Evolutionary conservation across 345 rosid species (phyloP).

Genomic region (Crucihimalaya himalaica): DNA sequence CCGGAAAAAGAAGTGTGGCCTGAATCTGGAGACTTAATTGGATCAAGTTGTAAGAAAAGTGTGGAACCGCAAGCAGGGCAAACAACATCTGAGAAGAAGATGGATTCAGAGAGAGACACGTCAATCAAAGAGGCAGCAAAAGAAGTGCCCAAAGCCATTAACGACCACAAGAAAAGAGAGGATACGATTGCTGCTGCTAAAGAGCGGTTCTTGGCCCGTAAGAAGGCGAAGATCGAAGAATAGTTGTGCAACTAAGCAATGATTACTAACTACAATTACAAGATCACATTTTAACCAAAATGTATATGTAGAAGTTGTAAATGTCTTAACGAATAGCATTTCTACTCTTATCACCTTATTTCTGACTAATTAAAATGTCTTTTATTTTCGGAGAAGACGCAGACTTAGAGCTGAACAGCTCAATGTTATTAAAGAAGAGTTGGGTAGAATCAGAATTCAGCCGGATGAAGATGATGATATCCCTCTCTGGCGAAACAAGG

Average conservation of each 20-base stretch:
- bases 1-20: conserved; percentile 28
- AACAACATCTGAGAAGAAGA: conserved; percentile 28
- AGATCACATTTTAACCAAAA: background rate
- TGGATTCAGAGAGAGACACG: conserved; percentile 35
- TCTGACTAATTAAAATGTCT: background rate
- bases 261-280: background rate
- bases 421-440: too few species aligned
- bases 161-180: conserved; percentile 65
- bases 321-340: background rate
- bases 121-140: conserved; percentile 41
- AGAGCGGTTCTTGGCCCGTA: conserved; percentile 77
- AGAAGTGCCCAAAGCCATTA: conserved; percentile 43
- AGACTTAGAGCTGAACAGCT: too few species aligned
- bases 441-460: too few species aligned
- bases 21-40: conserved; percentile 37
- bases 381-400: too few species aligned
- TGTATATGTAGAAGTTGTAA: background rate
- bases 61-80: conserved; percentile 42
- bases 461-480: too few species aligned
- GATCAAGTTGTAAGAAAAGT: conserved; percentile 29
- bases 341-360: background rate
- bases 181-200: conserved; percentile 76
- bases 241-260: background rate
- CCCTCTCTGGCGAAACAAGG: too few species aligned
- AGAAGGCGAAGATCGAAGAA: conserved; percentile 61